phyloP scores from a whole-genome alignment of 371 early-diverging fungal species.

The Syncephalastrum sp. region DNA sequence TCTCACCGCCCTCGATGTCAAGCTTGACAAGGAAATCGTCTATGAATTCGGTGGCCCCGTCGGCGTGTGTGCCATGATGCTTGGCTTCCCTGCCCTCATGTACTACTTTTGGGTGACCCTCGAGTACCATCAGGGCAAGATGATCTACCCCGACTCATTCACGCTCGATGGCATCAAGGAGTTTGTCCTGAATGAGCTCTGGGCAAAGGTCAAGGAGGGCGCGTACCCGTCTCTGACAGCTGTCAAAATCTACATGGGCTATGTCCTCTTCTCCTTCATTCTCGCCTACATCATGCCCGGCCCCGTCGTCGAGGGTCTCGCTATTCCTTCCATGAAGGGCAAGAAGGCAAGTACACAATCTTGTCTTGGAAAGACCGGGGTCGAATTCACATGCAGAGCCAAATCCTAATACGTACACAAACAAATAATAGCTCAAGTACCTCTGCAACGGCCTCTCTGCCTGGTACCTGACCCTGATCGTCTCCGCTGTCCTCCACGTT shows the following conservation, averaged over 20 bases:
- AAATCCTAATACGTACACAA: neutral
- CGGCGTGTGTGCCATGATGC: slow-evolving; percentile 69
- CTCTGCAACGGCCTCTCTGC: slow-evolving; percentile 59
- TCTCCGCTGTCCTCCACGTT: slow-evolving; percentile 48
- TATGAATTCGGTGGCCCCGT: slow-evolving; percentile 75
- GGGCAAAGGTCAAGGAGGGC: slow-evolving; percentile 34
- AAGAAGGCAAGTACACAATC: slow-evolving; percentile 36
- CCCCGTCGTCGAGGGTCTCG: slow-evolving; percentile 65
- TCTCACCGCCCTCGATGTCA: slow-evolving; percentile 45
- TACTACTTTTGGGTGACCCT: slow-evolving; percentile 73
- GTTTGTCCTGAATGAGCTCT: slow-evolving; percentile 45
- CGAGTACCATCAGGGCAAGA: slow-evolving; percentile 61
- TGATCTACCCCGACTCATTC: slow-evolving; percentile 47
- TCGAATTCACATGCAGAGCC: neutral
- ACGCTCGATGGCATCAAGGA: slow-evolving; percentile 38
- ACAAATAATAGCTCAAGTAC: slow-evolving; percentile 43
- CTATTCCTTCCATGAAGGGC: slow-evolving; percentile 65
- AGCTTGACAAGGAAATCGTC: slow-evolving; percentile 61
- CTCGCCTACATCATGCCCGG: slow-evolving; percentile 71
- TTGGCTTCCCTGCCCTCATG: slow-evolving; percentile 72
- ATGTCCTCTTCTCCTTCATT: slow-evolving; percentile 53
- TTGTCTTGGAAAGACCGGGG: neutral
- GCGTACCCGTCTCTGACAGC: slow-evolving; percentile 59
- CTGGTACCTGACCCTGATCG: slow-evolving; percentile 52
- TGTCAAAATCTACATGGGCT: slow-evolving; percentile 60